Base-by-base conservation (phyloP, 768 basidiomycete species). In the Calocybe cyanea region DNA sequence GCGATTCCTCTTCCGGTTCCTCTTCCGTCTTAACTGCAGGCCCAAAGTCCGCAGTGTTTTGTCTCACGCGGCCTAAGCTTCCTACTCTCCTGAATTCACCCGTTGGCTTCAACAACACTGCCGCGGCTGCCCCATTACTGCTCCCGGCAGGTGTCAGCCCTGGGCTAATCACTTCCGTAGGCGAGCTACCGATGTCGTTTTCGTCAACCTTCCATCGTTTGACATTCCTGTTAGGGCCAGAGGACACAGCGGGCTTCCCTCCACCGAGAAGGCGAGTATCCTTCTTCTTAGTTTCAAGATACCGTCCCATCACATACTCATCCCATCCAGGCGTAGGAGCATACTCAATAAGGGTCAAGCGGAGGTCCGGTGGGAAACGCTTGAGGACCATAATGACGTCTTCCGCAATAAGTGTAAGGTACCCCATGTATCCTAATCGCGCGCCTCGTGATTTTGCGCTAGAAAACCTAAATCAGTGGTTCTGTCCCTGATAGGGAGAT, bases 341-440 rank as follows among this genome's bases (percentile, higher is more conserved):
- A 49, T 79, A 82, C 38, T 73, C 70, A 36, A 77, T 72, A 48
- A 96, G 77, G 46, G 73, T 67, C 1, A 73, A 69, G 19, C 81
- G 76, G 18, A 96, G 72, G 23, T 93, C 91, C 13, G 77, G 72
- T 0, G 94, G 92, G 66, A 90, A 93, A 42, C 88, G 84, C 17
- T 91, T 85, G 48, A 98, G 77, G 7, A 94, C 88, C 46, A 82
- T 81, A 60, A 96, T 85, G 15, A 96, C 83, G 57, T 98, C 95
- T 64, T 97, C 96, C 0, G 93, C 85, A 55, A 99, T 92, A 53
- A 97, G 81, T 10, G 87, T 89, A 13, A 98, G 76, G 63, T 99
- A 94, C 0, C 95, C 95, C 95, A 98, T 98, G 66, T 91, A 95
- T 2, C 93, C 94, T 34, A 95, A 64, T 21, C 94, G 81, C 28